Evolutionary conservation across 257 asterid species (phyloP).

Genomic region (Euphrasia confusa): DNA sequence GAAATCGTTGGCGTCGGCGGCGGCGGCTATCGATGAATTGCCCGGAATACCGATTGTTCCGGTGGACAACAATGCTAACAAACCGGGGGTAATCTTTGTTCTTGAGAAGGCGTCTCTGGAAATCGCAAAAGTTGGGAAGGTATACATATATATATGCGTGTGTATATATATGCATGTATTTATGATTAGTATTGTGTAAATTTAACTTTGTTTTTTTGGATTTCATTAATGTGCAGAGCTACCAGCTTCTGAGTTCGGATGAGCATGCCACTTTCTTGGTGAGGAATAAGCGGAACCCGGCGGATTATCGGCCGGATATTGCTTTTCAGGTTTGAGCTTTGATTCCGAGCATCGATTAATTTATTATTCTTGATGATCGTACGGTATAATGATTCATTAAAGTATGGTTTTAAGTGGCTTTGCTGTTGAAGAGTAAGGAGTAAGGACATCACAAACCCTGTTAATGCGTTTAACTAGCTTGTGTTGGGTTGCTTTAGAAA

Average conservation of each 20-base stretch:
- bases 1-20: constrained; percentile 25
- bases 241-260: constrained; percentile 84
- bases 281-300: constrained; percentile 60
- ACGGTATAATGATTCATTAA: background rate
- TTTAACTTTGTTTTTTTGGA: background rate
- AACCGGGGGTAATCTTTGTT: constrained; percentile 65
- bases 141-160: constrained; percentile 7
- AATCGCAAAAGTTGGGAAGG: constrained; percentile 92
- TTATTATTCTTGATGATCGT: background rate
- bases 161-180: constrained; percentile 1
- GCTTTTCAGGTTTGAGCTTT: constrained; percentile 64
- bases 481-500: too few relatives aligned
- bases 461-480: background rate
- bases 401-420: constrained; percentile 9
- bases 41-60: constrained; percentile 62
- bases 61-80: constrained; percentile 31
- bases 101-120: constrained; percentile 87
- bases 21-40: constrained; percentile 34
- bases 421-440: constrained; percentile 3
- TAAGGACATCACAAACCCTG: background rate
- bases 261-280: constrained; percentile 57
- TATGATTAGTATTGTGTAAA: background rate
- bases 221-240: constrained; percentile 36
- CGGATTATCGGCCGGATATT: constrained; percentile 82
- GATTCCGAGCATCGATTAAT: constrained; percentile 1